phyloP scores from a whole-genome alignment of 2,329 filamentous ascomycete genomes.

The Penicillium hordei region DNA sequence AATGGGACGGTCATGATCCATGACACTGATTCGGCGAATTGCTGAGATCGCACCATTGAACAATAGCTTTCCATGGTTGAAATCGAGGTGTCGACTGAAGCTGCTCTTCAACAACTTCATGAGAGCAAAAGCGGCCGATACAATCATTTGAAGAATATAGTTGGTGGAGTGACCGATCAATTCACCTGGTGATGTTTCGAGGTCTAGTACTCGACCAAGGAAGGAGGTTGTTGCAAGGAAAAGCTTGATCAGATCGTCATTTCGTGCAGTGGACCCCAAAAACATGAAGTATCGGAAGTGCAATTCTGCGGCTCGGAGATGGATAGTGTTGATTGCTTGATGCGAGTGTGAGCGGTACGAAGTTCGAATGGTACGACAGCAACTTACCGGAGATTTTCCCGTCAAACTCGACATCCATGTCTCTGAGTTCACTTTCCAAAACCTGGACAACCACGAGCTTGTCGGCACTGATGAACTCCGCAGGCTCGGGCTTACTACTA shows the following conservation, averaged over 20 bases:
- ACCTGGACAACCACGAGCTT: slow-evolving; percentile 47
- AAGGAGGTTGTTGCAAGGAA: slow-evolving; percentile 48
- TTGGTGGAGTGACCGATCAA: slow-evolving; percentile 56
- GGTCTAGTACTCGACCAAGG: slow-evolving; percentile 46
- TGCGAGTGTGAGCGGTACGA: background rate
- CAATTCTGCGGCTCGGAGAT: slow-evolving; percentile 47
- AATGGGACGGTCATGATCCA: slow-evolving; percentile 62
- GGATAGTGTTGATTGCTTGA: slow-evolving; percentile 47
- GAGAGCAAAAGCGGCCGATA: slow-evolving; percentile 62
- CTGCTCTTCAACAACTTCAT: slow-evolving; percentile 65
- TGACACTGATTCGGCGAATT: slow-evolving; percentile 59
- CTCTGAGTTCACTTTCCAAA: slow-evolving; percentile 46
- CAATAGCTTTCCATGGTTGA: slow-evolving; percentile 54
- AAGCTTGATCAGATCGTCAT: slow-evolving; percentile 46
- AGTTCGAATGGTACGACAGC: background rate
- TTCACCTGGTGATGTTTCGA: slow-evolving; percentile 46
- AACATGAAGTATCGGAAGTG: slow-evolving; percentile 50
- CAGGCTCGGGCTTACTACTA: slow-evolving; percentile 55
- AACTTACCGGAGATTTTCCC: slow-evolving; percentile 36
- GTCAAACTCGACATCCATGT: slow-evolving; percentile 55
- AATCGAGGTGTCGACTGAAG: slow-evolving; percentile 57
- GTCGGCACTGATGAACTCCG: slow-evolving; percentile 47
- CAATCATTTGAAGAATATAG: slow-evolving; percentile 66
- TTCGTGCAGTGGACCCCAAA: slow-evolving; percentile 44
- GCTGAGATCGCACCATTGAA: slow-evolving; percentile 60